A percentile compares a stretch with the other conserved stretches of the same genome.
Evolutionary conservation across 208 protist species (phyloP).

Genomic region (Kentomonas sorsogonicus): DNA sequence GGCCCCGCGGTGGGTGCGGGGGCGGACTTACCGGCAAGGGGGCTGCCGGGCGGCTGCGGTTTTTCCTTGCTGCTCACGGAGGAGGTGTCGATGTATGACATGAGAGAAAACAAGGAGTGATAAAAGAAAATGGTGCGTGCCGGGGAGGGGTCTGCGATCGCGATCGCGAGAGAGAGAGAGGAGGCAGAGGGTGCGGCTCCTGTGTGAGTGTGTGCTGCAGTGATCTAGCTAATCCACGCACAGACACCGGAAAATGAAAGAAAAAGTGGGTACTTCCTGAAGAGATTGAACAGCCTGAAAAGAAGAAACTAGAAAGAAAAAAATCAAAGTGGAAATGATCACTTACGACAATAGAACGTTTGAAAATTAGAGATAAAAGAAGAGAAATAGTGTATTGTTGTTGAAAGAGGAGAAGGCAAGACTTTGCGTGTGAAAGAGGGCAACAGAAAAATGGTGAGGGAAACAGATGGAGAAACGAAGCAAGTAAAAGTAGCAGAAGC

Average conservation of each 20-base stretch:
- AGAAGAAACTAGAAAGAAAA: conserved; percentile 29
- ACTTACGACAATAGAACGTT: conserved; percentile 4
- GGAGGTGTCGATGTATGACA: conserved; percentile 58
- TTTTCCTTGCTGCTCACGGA: conserved; percentile 25
- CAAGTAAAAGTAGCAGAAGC: background rate
- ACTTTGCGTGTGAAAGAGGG: background rate
- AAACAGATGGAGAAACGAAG: background rate
- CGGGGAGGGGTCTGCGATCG: background rate
- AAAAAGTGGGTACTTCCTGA: too few species aligned
- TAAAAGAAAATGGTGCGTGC: conserved; percentile 32
- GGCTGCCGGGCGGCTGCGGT: too few species aligned
- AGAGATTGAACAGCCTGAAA: conserved; percentile 5
- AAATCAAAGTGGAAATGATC: conserved; percentile 4
- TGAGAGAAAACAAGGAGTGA: conserved; percentile 26
- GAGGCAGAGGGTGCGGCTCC: background rate
- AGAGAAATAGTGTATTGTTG: conserved; percentile 8
- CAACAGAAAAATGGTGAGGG: background rate
- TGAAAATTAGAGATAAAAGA: conserved; percentile 6
- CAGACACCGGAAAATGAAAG: conserved; percentile 2
- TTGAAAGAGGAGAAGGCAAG: background rate
- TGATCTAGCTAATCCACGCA: background rate
- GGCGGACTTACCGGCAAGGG: conserved; percentile 21
- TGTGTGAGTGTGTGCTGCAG: background rate
- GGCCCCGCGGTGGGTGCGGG: conserved; percentile 61
- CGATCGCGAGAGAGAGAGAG: background rate